Percentiles rank a stretch among this genome's conserved stretches.
These are phyloP conservation scores for Penicillium digitatum DNA, from an alignment of 2,329 filamentous ascomycete genomes.

Conservation along the genomic window DNA sequence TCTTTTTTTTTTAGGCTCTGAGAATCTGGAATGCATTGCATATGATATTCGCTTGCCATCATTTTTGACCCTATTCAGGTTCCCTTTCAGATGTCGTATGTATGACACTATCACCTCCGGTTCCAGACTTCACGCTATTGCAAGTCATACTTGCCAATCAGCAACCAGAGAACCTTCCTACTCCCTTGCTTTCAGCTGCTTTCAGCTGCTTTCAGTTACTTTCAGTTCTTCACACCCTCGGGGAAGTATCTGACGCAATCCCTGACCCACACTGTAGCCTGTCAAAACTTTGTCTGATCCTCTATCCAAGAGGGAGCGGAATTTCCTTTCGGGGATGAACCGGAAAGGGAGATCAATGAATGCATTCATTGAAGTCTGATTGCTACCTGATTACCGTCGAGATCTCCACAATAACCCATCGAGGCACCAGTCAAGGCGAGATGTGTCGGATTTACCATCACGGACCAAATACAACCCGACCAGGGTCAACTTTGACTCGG, in stretches of 20 bases:
- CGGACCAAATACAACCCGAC: background rate
- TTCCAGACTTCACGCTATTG: conserved; percentile 10
- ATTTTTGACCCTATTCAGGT: background rate
- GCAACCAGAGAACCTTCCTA: conserved; percentile 3
- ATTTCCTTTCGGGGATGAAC: background rate
- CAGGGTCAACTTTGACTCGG: background rate
- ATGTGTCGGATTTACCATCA: background rate
- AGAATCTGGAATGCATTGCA: conserved; percentile 3
- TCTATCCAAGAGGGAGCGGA: background rate
- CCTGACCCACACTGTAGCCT: conserved; percentile 6
- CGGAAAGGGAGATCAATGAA: conserved; percentile 7
- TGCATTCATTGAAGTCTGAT: conserved; percentile 3
- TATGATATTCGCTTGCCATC: background rate
- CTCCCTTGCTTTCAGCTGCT: conserved; percentile 13
- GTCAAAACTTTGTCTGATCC: conserved; percentile 3
- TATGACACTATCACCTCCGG: conserved; percentile 17
- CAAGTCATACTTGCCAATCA: conserved; percentile 12
- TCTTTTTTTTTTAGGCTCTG: background rate
- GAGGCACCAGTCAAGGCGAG: background rate
- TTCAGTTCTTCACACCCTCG: background rate
- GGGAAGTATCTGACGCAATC: background rate
- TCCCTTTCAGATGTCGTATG: background rate
- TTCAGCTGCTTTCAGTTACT: conserved; percentile 15
- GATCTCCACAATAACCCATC: background rate
- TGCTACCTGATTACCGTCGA: conserved; percentile 12